These are phyloP conservation scores for Fistulifera solaris DNA, from an alignment of 108 stramenopile genomes.

Conservation along the genomic window DNA sequence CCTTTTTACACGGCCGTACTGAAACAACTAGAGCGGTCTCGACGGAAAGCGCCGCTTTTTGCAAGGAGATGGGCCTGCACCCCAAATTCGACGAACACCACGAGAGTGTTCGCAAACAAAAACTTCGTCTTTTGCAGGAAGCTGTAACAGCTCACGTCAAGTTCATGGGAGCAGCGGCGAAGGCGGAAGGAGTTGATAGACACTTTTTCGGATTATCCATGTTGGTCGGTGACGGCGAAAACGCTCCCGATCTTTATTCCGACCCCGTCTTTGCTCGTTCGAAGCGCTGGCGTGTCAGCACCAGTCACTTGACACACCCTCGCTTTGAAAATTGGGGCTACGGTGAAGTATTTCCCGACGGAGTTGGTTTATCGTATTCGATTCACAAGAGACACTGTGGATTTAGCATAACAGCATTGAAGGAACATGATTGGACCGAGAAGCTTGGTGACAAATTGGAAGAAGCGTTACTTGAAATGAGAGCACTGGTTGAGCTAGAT, in stretches of 20 bases:
- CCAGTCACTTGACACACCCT: slow-evolving; percentile 84
- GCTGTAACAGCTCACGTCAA: slow-evolving; percentile 67
- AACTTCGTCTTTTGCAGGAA: slow-evolving; percentile 42
- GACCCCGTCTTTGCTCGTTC: slow-evolving; percentile 65
- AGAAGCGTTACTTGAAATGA: slow-evolving; percentile 80
- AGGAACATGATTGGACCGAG: slow-evolving; percentile 55
- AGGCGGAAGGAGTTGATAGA: slow-evolving; percentile 79
- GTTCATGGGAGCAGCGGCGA: slow-evolving; percentile 57
- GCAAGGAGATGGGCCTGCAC: slow-evolving; percentile 35
- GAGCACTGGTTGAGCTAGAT: slow-evolving; percentile 46
- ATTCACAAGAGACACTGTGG: slow-evolving; percentile 64
- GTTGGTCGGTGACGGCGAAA: slow-evolving; percentile 46
- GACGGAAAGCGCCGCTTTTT: slow-evolving; percentile 41
- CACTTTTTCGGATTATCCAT: slow-evolving; percentile 75
- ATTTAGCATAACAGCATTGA: slow-evolving; percentile 71
- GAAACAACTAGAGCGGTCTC: slow-evolving; percentile 72
- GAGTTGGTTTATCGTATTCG: slow-evolving; percentile 80
- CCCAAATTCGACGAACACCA: slow-evolving; percentile 16
- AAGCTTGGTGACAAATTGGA: slow-evolving; percentile 54
- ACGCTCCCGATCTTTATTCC: slow-evolving; percentile 49
- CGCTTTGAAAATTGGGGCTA: slow-evolving; percentile 85
- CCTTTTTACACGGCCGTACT: slow-evolving; percentile 70
- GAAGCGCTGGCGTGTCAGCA: slow-evolving; percentile 85
- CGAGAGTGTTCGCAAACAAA: slow-evolving; percentile 19
- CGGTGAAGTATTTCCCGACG: slow-evolving; percentile 86